Evolutionary conservation across 2,329 filamentous ascomycete genomes (phyloP), one percentile per base, ranked within the genome.

Genomic region (Neopestalotiopsis rosae): DNA sequence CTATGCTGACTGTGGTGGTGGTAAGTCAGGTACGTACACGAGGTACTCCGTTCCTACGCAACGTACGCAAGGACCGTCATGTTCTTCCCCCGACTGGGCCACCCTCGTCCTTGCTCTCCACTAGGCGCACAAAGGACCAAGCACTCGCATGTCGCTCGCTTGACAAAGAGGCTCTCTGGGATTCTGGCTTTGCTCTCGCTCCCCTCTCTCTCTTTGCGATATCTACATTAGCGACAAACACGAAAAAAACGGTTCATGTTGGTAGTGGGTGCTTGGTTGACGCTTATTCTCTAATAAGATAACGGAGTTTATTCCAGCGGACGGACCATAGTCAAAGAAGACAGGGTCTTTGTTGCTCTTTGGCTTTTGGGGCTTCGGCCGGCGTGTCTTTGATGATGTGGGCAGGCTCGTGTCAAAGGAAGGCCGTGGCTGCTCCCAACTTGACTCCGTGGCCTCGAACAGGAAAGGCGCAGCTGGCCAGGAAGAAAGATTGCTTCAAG

Each of bases 351-450:
- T n/a, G 24, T 49, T 24, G 30, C 62, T 65, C 62, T 49, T 45
- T 52, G 62, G 24, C 42, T 45, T 65, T 65, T 17, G 20, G 42
- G 38, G 20, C 24, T 34, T 14, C 20, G 34, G 17, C 34, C 40
- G 30, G 59, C 59, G 30, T 62, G 30, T 62, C 59, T 40, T 40
- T 62, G 59, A 59, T 59, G 59, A 62, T 62, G 57, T 62, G 59
- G 59, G 30, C 59, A 62, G 24, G n/a, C 34, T 40, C 59, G 32
- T 40, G 32, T 38, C 59, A 62, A 62, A 34, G n/a, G 32, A 38
- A n/a, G 34, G 30, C 59, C n/a, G 59, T 62, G 59, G 57, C 30
- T 30, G 12, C n/a, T 34, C n/a, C 34, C 17, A 20, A 17, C 45
- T 38, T 38, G 59, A 40, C 32, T 62, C 59, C 59, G 59, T 20